A percentile compares a stretch with the other conserved stretches of the same genome.
Conservation (phyloP, 805 yeast species). For the Metschnikowia picachoensis region DNA sequence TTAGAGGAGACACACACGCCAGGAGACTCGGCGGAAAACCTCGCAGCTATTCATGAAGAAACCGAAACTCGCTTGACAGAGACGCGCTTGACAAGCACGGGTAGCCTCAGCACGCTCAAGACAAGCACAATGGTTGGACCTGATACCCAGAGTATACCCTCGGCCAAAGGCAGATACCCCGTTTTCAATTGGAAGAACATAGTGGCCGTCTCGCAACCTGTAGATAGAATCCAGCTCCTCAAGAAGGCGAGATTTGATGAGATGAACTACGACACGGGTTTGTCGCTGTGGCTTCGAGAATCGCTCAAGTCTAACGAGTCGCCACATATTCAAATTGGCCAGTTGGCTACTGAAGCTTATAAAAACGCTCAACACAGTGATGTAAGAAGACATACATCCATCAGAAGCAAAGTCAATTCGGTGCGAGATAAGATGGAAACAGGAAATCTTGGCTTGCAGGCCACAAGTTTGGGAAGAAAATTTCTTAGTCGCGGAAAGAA, state of each 20-base stretch:
- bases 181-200: slow-evolving; percentile 41
- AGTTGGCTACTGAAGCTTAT: slow-evolving; percentile 61
- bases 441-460: slow-evolving; percentile 37
- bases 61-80: neutral
- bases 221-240: slow-evolving; percentile 39
- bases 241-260: slow-evolving; percentile 43
- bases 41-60: slow-evolving; percentile 3
- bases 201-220: slow-evolving; percentile 37
- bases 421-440: slow-evolving; percentile 48
- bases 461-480: slow-evolving; percentile 54
- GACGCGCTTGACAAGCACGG: neutral
- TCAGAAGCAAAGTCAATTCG: slow-evolving; percentile 51
- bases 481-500: slow-evolving; percentile 56
- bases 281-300: slow-evolving; percentile 54
- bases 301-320: slow-evolving; percentile 35
- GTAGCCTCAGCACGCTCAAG: neutral
- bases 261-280: slow-evolving; percentile 48
- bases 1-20: slow-evolving; percentile 12
- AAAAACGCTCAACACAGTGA: slow-evolving; percentile 59
- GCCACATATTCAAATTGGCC: slow-evolving; percentile 43
- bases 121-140: neutral
- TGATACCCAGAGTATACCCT: neutral
- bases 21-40: slow-evolving; percentile 3
- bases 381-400: slow-evolving; percentile 37
- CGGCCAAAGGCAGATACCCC: slow-evolving; percentile 22